Evolutionary conservation across 345 rosid genomes (phyloP), one percentile per base, ranked within the genome.

Genomic region (Linum trigynum): DNA sequence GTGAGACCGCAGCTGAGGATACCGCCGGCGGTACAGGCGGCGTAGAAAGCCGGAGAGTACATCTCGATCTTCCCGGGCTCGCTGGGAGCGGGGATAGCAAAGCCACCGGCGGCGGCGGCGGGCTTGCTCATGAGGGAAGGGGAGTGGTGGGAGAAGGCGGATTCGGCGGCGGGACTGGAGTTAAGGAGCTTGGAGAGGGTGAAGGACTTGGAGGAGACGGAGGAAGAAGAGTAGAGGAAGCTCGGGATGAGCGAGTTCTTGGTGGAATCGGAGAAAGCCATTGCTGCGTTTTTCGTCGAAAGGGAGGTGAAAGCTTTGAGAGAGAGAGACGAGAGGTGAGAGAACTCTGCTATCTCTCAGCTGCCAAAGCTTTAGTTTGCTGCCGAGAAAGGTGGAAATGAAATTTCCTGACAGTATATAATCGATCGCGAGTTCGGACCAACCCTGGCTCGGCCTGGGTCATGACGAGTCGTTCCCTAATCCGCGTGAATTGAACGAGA

Each of bases 21-120:
- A 12, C 99, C 97, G 10, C 90, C 96, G 62, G 61, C 81, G 6
- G 97, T 82, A 74, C 92, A 94, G 57, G 92, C 92, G 36, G 91
- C 86, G 68, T 82, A 94, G 72, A 74, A 94, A 11, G 85, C 74
- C 3, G 96, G 95, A 5, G 99, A 88, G 79, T 68, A 83, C 96
- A 94, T 68, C 80, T 77, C 77, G 41, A 90, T 84, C 83, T 80
- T 83, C 32, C 61, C 61, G 61, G 61, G 61, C 58, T 94, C 97
- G 2, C 61, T 78, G 0, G 99, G 99, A 17, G 97, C 67, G 1
- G 82, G 74, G 36, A 94, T 77, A 71, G 66, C 63, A 11, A 90
- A 71, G 55, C 57, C 42, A 63, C 39, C 67, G 71, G 41, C 50
- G 15, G 38, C 51, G 45, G 42, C 62, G 32, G 23, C 16, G 45